A percentile compares a stretch with the other conserved stretches of the same genome.
Evolutionary conservation across 2,329 filamentous ascomycete species (phyloP).

Genomic region (Lasiodiplodia sp.): DNA sequence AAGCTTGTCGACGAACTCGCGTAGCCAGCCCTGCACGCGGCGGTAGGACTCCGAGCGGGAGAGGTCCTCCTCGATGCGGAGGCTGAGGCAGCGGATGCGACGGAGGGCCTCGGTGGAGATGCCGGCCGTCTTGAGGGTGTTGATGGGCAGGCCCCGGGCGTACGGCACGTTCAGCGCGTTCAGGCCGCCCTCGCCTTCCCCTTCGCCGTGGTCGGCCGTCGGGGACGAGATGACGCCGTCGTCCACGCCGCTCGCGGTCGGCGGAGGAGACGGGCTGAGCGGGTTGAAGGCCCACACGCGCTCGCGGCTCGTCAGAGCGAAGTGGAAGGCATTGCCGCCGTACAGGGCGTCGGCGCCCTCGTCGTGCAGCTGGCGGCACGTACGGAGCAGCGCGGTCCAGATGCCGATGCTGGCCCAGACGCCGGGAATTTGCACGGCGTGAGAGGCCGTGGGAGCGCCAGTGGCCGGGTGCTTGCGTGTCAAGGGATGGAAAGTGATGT

Average conservation of each 20-base stretch:
- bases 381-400: constrained; percentile 28
- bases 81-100: constrained; percentile 17
- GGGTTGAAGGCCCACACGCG: constrained; percentile 19
- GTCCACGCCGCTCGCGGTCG: background rate
- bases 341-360: constrained; percentile 34
- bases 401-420: constrained; percentile 10
- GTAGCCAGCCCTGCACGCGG: constrained; percentile 28
- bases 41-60: constrained; percentile 18
- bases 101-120: constrained; percentile 10
- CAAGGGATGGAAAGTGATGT: constrained; percentile 25
- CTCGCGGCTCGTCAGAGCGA: constrained; percentile 23
- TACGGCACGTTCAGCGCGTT: constrained; percentile 11
- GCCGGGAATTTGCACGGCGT: constrained; percentile 17
- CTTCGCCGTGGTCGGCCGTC: background rate
- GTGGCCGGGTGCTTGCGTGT: constrained; percentile 19
- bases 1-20: constrained; percentile 4
- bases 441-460: constrained; percentile 1
- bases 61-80: constrained; percentile 28
- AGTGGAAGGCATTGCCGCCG: constrained; percentile 34
- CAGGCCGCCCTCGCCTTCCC: background rate
- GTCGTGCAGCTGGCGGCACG: constrained; percentile 34
- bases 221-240: background rate
- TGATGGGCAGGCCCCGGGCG: constrained; percentile 27
- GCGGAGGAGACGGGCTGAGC: background rate
- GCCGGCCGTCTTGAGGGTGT: constrained; percentile 17